phyloP scores from a whole-genome alignment of 306 rosid genomes.

The Ormosia emarginata region DNA sequence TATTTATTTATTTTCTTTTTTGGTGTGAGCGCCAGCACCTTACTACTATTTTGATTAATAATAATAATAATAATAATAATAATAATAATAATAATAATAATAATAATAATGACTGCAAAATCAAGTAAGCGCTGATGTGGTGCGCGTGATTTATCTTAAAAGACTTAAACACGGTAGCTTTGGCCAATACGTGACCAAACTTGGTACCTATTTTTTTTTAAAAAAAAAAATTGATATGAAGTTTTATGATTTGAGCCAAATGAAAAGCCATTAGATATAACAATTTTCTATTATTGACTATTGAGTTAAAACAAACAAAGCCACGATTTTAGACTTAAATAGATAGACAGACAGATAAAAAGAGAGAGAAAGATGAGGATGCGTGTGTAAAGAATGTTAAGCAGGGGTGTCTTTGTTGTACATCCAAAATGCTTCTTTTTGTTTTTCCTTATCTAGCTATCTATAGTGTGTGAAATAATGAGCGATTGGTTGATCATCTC shows the following conservation, averaged over 20 bases:
- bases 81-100: too few species aligned
- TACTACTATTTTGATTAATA: too few species aligned
- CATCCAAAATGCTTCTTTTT: conserved; percentile 20
- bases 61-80: too few species aligned
- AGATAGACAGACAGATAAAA: conserved; percentile 2
- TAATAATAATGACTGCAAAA: not conserved
- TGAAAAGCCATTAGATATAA: conserved; percentile 16
- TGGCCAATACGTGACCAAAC: not conserved
- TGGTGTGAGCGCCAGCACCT: too few species aligned
- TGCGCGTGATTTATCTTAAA: not conserved
- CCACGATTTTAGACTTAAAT: not conserved
- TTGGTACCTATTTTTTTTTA: not conserved
- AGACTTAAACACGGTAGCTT: not conserved
- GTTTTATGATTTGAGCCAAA: conserved; percentile 16
- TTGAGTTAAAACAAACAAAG: not conserved
- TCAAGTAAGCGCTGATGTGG: conserved; percentile 14
- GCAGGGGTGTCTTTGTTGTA: not conserved
- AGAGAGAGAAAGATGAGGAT: not conserved
- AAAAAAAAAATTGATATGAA: not conserved
- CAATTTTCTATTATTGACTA: not conserved
- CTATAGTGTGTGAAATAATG: not conserved
- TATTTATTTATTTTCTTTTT: too few species aligned
- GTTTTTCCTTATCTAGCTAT: not conserved
- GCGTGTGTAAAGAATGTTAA: conserved; percentile 4
- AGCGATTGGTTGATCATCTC: not conserved